A percentile compares a stretch with the other conserved stretches of the same genome.
Conservation (phyloP, 1,139 yeast species). For the Blastobotrys elegans region DNA sequence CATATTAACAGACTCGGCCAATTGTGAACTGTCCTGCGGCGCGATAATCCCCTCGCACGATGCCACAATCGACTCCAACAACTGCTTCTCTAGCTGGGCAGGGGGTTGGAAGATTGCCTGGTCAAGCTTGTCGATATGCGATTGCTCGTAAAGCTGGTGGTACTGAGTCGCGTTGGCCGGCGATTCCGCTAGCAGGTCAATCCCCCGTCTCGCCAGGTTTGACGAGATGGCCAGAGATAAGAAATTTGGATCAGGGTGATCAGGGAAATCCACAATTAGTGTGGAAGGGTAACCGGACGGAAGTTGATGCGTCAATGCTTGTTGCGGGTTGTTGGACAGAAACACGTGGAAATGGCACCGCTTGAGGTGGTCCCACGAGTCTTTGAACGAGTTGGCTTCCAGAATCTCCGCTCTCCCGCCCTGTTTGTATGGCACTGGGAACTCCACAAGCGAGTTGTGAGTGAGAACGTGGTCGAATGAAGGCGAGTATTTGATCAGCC, state of each 20-base stretch:
- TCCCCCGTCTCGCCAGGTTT: slow-evolving; percentile 26
- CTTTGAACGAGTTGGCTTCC: slow-evolving; percentile 32
- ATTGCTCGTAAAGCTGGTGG: slow-evolving; percentile 22
- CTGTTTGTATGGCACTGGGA: slow-evolving; percentile 32
- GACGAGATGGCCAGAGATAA: slow-evolving; percentile 20
- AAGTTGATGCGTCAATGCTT: slow-evolving; percentile 18
- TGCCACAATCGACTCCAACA: slow-evolving; percentile 24
- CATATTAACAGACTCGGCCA: slow-evolving; percentile 13
- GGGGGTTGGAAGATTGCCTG: slow-evolving; percentile 21
- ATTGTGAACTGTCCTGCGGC: slow-evolving; percentile 17
- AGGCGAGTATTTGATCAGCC: slow-evolving; percentile 30
- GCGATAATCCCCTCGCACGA: slow-evolving; percentile 29
- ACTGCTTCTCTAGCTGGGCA: slow-evolving; percentile 16
- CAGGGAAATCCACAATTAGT: slow-evolving; percentile 23
- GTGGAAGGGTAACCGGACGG: slow-evolving; percentile 24
- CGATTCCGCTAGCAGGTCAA: slow-evolving; percentile 27
- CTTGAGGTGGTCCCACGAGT: slow-evolving; percentile 30
- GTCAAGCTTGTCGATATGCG: slow-evolving; percentile 26
- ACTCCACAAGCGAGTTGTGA: slow-evolving; percentile 35
- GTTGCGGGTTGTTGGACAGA: slow-evolving; percentile 21
- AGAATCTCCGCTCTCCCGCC: slow-evolving; percentile 25
- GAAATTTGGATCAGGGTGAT: slow-evolving; percentile 8
- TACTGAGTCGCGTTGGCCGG: slow-evolving; percentile 30
- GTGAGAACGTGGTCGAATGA: slow-evolving; percentile 32
- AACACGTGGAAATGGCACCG: slow-evolving; percentile 32